Base-by-base conservation (phyloP, 306 rosid genomes). In the Cucurbita pepo region DNA sequence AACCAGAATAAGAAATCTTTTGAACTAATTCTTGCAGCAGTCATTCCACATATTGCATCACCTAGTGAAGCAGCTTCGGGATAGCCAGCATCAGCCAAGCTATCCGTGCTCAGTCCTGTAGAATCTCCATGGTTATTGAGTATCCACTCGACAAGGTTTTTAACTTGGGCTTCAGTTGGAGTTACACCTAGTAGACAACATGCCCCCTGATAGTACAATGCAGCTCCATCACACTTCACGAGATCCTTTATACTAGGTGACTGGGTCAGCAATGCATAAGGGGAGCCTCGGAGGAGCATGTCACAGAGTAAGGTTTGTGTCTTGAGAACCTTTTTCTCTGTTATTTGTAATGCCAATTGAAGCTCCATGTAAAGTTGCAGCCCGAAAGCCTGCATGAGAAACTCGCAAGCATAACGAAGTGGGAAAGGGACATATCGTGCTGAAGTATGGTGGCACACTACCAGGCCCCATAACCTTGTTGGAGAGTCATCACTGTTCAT, bases 1-100 rank as follows among this genome's bases (percentile, higher is more conserved):
- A 88, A 92, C 97, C 97, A 92, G 81, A 92, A 92, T 82, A 92
- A 72, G 83, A 86, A 86, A 86, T 92, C 88, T 14, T 81, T 85
- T 6, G 83, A 67, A 57, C 69, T 78, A 76, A 89, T 84, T 79
- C 82, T 81, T 34, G 96, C 96, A 7, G 85, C 66, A 52, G 92
- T 90, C 88, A 89, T 81, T 73, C 96, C 96, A 77, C 95, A 89
- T 63, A 92, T 92, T 3, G 88, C 88, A 76, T 88, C 85, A 9
- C 90, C 95, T 22, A 89, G 76, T 54, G 50, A 79, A 74, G 90
- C 76, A 45, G 95, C 95, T 48, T 83, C 88, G 0, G 96, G 96
- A 77, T 92, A 92, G 54, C 96, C 95, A 34, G 90, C 89, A 55
- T 86, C 89, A 6, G 86, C 92, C 83, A 92, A 82, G 80, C 87